Evolutionary conservation across 1,139 yeast genomes (phyloP), one percentile per base, ranked within the genome.

Genomic region (Yamadazyma kanchanaburiensis): DNA sequence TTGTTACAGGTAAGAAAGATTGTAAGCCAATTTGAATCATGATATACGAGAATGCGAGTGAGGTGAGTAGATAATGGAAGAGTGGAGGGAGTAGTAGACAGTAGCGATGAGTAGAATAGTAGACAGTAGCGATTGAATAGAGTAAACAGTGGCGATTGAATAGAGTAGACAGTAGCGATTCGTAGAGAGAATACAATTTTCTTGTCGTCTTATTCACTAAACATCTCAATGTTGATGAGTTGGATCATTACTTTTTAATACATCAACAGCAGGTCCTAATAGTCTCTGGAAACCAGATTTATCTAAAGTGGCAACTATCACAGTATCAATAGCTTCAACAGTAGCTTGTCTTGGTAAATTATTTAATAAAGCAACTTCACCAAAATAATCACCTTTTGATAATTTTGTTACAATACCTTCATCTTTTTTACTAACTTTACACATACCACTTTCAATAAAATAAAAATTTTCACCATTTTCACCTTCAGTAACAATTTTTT

Each of bases 311-410:
- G 95, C 97, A 28, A 89, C 95, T 48, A 85, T 84, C 16, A 91
- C 80, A 30, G 72, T 71, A 33, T 83, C 76, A 20, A 72, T 62
- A 2, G 96, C 96, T 34, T 74, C 77, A 24, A 91, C 94, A 4
- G 96, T 84, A 20, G 98, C 98, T 55, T 87, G 94, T 60, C 98
- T 78, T 39, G 97, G 97, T 39, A 81, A 68, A 51, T 91, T 96
- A 48, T 89, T 85, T 46, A 91, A 70, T 45, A 91, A 69, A 3
- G 98, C 97, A 42, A 91, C 79, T 62, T 91, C 98, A 43, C 98
- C 98, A 58, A 91, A 91, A 60, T 91, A 91, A 52, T 85, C 95
- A 42, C 97, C 97, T 51, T 84, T 81, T 27, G 72, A 60, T 40
- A 86, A 68, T 14, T 66, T 65, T 21, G 72, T 74, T 24, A 89